A percentile compares a stretch with the other conserved stretches of the same genome.
Conservation (phyloP, 257 asterid genomes). For the Primulina eburnea region DNA sequence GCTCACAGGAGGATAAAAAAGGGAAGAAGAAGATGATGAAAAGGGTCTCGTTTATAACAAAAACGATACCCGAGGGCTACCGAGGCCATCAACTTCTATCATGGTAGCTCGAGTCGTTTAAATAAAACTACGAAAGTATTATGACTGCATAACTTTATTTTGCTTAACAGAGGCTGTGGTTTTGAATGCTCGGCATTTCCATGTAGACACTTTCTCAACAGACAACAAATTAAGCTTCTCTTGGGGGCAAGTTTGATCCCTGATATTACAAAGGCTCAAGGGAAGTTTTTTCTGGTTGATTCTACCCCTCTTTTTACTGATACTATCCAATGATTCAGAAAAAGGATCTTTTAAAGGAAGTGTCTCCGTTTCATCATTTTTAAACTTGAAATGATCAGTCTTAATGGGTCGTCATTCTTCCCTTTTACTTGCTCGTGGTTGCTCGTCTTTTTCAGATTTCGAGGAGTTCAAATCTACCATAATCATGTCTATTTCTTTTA, state of each 20-base stretch:
- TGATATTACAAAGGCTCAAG: slow-evolving; percentile 72
- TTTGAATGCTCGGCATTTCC: slow-evolving; percentile 83
- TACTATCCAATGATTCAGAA: slow-evolving; percentile 44
- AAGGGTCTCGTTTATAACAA: slow-evolving; percentile 36
- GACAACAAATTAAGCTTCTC: slow-evolving; percentile 42
- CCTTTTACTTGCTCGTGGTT: slow-evolving; percentile 32
- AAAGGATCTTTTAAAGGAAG: slow-evolving; percentile 26
- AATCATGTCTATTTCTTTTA: slow-evolving; percentile 35
- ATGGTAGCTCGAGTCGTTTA: slow-evolving; percentile 38
- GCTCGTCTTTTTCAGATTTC: slow-evolving; percentile 31
- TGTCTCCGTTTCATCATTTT: slow-evolving; percentile 36
- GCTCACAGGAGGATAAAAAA: slow-evolving; percentile 35
- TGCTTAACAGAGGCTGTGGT: slow-evolving; percentile 63
- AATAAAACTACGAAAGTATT: slow-evolving; percentile 36
- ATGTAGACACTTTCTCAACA: slow-evolving; percentile 51
- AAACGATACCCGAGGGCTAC: slow-evolving; percentile 38
- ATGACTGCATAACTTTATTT: slow-evolving; percentile 75
- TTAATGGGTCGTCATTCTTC: slow-evolving; percentile 33
- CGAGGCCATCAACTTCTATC: slow-evolving; percentile 39
- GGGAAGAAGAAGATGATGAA: not conserved
- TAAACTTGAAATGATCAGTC: slow-evolving; percentile 36
- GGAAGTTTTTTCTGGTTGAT: slow-evolving; percentile 83
- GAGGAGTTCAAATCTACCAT: slow-evolving; percentile 48
- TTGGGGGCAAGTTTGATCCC: slow-evolving; percentile 57
- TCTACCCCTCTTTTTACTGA: slow-evolving; percentile 59